These are phyloP conservation scores for Fagopyrum homotropicum DNA, from an alignment of 148 eudicot species.

Conservation along the genomic window DNA sequence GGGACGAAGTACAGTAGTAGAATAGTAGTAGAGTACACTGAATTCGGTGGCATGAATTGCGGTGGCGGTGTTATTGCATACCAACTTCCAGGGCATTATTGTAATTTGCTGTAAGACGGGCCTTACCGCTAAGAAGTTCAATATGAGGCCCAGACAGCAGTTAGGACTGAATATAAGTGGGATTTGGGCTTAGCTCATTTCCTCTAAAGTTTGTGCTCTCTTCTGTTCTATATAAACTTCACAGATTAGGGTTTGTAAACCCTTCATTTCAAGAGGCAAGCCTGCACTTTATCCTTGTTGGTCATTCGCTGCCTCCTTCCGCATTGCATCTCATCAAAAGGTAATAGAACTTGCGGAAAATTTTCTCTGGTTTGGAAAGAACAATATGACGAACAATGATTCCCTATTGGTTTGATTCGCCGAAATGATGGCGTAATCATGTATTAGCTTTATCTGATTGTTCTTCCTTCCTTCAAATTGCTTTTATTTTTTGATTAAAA, in stretches of 20 bases:
- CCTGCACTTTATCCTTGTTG: background rate
- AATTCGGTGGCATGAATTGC: slow-evolving; percentile 6
- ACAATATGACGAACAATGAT: slow-evolving; percentile 26
- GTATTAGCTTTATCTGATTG: slow-evolving; percentile 28
- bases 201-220: background rate
- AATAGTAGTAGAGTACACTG: background rate
- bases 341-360: background rate
- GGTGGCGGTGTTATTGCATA: background rate
- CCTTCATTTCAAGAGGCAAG: background rate
- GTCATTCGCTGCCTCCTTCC: background rate
- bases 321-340: background rate
- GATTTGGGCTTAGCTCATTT: background rate
- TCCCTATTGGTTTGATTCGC: slow-evolving; percentile 63
- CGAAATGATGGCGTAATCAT: slow-evolving; percentile 35
- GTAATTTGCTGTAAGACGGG: background rate
- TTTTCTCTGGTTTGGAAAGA: background rate
- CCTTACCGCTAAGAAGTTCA: background rate
- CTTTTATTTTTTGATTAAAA: background rate
- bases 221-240: background rate
- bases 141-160: background rate
- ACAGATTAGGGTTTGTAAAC: background rate
- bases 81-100: background rate
- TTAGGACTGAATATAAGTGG: background rate
- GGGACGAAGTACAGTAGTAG: background rate
- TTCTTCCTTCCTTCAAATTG: background rate